Evolutionary conservation across 371 early-diverging fungal species (phyloP).

Genomic region (Mucor plumbeus): DNA sequence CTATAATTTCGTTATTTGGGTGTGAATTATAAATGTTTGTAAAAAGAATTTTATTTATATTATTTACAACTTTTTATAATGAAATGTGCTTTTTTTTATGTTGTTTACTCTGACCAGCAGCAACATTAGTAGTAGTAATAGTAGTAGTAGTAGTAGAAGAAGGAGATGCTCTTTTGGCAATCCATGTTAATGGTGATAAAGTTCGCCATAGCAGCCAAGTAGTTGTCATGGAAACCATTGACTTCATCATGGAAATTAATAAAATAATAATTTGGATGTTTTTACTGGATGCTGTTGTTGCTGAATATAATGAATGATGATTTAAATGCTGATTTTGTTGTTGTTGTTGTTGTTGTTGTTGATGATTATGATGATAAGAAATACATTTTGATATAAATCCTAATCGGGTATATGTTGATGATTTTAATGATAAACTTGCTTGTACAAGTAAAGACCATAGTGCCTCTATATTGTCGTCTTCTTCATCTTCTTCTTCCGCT

Average conservation of each 20-base stretch:
- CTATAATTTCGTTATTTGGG: not conserved
- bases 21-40: not conserved
- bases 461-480: conserved; percentile 17
- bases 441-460: conserved; percentile 24
- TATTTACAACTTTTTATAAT: conserved; percentile 19
- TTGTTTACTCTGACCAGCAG: conserved; percentile 25
- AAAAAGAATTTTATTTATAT: conserved; percentile 1
- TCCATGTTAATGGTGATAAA: conserved; percentile 25
- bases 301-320: conserved; percentile 5
- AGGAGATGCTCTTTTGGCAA: conserved; percentile 12
- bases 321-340: conserved; percentile 9
- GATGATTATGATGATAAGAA: conserved; percentile 1
- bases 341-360: conserved; percentile 1
- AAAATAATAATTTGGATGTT: conserved; percentile 14
- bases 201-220: conserved; percentile 32
- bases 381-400: conserved; percentile 3
- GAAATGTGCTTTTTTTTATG: conserved; percentile 16
- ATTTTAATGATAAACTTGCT: conserved; percentile 12
- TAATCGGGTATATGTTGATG: conserved; percentile 12
- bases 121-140: not conserved
- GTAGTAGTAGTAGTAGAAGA: not conserved
- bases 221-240: conserved; percentile 28
- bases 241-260: conserved; percentile 25
- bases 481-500: conserved; percentile 1
- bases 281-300: conserved; percentile 6